phyloP scores from a whole-genome alignment of 192 early-diverging fungal genomes.

The Kickxella alabastrina region DNA sequence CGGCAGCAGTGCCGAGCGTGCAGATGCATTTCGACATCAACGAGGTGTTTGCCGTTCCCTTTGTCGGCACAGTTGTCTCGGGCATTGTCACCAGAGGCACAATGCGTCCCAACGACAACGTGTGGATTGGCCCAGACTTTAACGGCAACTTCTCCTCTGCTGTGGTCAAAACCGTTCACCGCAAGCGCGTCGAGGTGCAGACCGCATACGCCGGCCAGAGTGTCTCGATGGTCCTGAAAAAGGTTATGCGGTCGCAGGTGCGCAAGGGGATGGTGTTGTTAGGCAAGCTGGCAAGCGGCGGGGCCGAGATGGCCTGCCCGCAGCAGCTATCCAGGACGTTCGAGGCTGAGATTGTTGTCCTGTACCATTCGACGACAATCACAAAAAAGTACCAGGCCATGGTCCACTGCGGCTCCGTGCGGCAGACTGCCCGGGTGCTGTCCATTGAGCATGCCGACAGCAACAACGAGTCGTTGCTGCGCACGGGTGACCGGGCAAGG shows the following conservation, averaged over 20 bases:
- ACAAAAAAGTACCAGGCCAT: constrained; percentile 89
- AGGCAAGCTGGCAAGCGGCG: constrained; percentile 4
- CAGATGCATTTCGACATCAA: constrained; percentile 81
- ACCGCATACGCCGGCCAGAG: constrained; percentile 77
- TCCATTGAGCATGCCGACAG: constrained; percentile 27
- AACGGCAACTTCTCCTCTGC: constrained; percentile 76
- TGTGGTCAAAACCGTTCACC: constrained; percentile 80
- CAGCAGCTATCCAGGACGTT: constrained; percentile 55
- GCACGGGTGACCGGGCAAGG: constrained; percentile 82
- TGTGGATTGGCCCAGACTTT: constrained; percentile 83
- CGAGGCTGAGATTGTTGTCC: constrained; percentile 88
- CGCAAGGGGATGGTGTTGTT: constrained; percentile 65
- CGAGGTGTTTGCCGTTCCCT: constrained; percentile 88
- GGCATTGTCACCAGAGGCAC: constrained; percentile 72
- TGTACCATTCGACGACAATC: constrained; percentile 92
- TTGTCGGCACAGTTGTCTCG: constrained; percentile 87
- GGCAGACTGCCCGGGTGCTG: constrained; percentile 84
- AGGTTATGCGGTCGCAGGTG: constrained; percentile 69
- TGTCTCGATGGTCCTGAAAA: constrained; percentile 81
- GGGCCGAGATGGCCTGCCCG: constrained; percentile 9
- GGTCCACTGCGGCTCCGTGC: constrained; percentile 83
- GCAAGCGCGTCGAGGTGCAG: constrained; percentile 78
- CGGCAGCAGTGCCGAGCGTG: constrained; percentile 6
- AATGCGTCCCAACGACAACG: constrained; percentile 73
- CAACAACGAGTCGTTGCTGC: constrained; percentile 51